A percentile compares a stretch with the other conserved stretches of the same genome.
These are phyloP conservation scores for Silene latifolia DNA, from an alignment of 148 eudicot species.

Conservation along the genomic window DNA sequence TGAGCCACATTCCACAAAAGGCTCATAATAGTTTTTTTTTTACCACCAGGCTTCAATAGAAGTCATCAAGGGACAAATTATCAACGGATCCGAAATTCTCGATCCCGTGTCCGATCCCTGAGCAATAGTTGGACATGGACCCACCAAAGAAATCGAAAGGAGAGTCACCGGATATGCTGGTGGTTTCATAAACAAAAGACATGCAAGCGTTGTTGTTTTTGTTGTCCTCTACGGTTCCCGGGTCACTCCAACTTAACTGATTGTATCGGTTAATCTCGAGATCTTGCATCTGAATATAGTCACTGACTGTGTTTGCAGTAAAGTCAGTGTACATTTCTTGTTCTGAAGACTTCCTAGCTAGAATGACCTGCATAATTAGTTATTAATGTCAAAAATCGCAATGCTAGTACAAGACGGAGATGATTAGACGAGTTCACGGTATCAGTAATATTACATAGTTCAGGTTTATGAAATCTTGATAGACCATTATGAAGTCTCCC, in stretches of 20 bases:
- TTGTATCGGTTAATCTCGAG: constrained; percentile 28
- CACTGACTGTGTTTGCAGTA: constrained; percentile 25
- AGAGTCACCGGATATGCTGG: constrained; percentile 40
- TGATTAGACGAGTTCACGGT: neutral
- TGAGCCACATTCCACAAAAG: neutral
- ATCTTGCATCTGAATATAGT: constrained; percentile 26
- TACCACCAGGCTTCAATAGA: constrained; percentile 22
- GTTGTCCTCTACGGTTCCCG: constrained; percentile 14
- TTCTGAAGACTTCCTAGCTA: constrained; percentile 51
- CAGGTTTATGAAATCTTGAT: constrained; percentile 47
- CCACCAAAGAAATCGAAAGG: constrained; percentile 52
- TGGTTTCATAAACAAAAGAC: constrained; percentile 47
- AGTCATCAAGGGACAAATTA: constrained; percentile 51
- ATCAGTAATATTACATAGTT: constrained; percentile 48
- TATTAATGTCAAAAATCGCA: neutral
- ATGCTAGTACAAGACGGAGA: neutral
- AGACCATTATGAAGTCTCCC: constrained; percentile 66
- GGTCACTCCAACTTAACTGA: constrained; percentile 34
- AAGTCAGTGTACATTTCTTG: constrained; percentile 26
- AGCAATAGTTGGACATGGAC: constrained; percentile 31
- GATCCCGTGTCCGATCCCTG: constrained; percentile 27
- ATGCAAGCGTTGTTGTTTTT: constrained; percentile 24
- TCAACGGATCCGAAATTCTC: constrained; percentile 44
- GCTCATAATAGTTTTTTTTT: neutral
- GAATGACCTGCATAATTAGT: constrained; percentile 43